A percentile compares a stretch with the other conserved stretches of the same genome.
phyloP scores from a whole-genome alignment of 768 basidiomycete species.

The Boletus vermiculosoides region DNA sequence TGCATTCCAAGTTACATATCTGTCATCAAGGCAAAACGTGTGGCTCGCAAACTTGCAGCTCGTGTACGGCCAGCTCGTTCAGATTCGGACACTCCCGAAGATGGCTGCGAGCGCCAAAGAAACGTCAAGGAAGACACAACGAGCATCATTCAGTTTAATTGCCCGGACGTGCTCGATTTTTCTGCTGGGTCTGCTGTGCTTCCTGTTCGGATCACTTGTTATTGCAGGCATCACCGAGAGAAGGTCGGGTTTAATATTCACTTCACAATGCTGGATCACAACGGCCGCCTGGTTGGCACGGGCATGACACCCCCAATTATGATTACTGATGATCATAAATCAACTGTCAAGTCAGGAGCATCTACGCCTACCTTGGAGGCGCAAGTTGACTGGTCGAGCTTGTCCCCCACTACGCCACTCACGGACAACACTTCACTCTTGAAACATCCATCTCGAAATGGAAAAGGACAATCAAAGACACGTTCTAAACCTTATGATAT shows the following conservation, averaged over 20 bases:
- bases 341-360: slow-evolving; percentile 40
- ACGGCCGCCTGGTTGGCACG: slow-evolving; percentile 75
- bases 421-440: slow-evolving; percentile 40
- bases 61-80: slow-evolving; percentile 76
- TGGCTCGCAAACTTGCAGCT: slow-evolving; percentile 84
- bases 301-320: slow-evolving; percentile 89
- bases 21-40: slow-evolving; percentile 72
- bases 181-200: slow-evolving; percentile 81
- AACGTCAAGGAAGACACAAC: slow-evolving; percentile 61
- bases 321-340: slow-evolving; percentile 99
- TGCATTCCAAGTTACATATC: slow-evolving; percentile 8
- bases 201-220: slow-evolving; percentile 96
- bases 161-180: slow-evolving; percentile 86
- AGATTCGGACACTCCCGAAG: slow-evolving; percentile 68
- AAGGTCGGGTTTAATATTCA: slow-evolving; percentile 92
- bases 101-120: slow-evolving; percentile 45
- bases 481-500: slow-evolving; percentile 73
- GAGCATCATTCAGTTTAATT: slow-evolving; percentile 95
- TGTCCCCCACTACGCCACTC: slow-evolving; percentile 20
- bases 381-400: slow-evolving; percentile 53
- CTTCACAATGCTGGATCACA: slow-evolving; percentile 78
- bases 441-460: slow-evolving; percentile 45
- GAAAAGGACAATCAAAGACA: slow-evolving; percentile 51
- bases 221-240: slow-evolving; percentile 97
- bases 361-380: slow-evolving; percentile 36